Evolutionary conservation across 2,329 filamentous ascomycete species (phyloP), one percentile per base, ranked within the genome.

Genomic region (Neonectria faginata): DNA sequence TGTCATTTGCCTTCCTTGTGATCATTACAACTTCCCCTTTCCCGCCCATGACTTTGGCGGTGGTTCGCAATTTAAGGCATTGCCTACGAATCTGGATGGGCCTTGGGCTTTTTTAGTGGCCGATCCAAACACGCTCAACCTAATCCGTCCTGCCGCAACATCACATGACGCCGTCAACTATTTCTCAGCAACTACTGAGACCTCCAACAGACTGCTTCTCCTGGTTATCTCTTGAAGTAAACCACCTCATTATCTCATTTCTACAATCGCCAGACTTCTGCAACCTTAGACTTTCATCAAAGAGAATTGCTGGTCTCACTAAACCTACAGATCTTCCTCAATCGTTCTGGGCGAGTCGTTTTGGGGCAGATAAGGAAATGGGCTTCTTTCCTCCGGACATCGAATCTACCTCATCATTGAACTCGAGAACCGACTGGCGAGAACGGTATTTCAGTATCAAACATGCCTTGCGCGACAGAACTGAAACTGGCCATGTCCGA

Each of bases 281-380:
- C 33, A 59, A 42, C 10, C 16, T 68, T 0, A 48, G 67, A 10
- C 14, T 68, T 2, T 25, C 66, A 12, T 69, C 66, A 0, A 54
- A 3, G 16, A 7, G 9, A 1, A n/a, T 66, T 11, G 66, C 59
- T 2, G 3, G 12, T 20, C 2, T 59, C 0, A 31, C 53, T 9
- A 56, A 18, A 2, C 59, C 53, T 0, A 5, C 8, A 1, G 14
- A 47, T 1, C 54, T 69, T 16, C 44, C 66, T 0, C 63, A 64
- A 6, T 31, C 16, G 0, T 69, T 68, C 8, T 69, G 66, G 66
- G 63, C 16, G 20, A 69, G 66, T 1, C 66, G 66, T 2, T 69
- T 69, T 7, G 4, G 14, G 1, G 11, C 1, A 3, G 31, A 44
- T 10, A 48, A 31, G 3, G 66, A 69, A 5, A 59, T 68, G 59